Conservation (phyloP, 2,329 filamentous ascomycete genomes). For the Passalora sequoiae region DNA sequence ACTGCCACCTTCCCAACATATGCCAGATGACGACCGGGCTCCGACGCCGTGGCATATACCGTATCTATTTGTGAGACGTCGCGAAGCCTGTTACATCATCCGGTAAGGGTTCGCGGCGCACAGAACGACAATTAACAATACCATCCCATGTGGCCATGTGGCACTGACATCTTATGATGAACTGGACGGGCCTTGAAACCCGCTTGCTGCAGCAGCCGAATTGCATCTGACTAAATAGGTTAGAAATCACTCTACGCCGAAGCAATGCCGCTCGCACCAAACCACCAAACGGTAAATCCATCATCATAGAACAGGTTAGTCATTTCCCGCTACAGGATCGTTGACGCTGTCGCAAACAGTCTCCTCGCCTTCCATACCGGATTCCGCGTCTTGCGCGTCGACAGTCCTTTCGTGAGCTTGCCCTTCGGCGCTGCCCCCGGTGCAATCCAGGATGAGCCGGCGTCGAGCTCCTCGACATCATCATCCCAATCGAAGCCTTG, state of each 20-base stretch:
- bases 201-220: too few relatives aligned
- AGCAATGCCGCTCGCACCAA: too few relatives aligned
- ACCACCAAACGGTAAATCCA: too few relatives aligned
- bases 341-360: constrained; percentile 25
- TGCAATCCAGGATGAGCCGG: constrained; percentile 19
- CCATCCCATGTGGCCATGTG: too few relatives aligned
- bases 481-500: constrained; percentile 17
- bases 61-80: neutral
- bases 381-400: constrained; percentile 14
- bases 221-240: too few relatives aligned
- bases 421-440: constrained; percentile 11
- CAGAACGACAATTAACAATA: too few relatives aligned
- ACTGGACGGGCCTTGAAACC: too few relatives aligned
- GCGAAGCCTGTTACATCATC: neutral
- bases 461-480: constrained; percentile 24
- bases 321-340: constrained; percentile 15
- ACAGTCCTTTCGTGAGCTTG: constrained; percentile 2
- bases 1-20: constrained; percentile 1
- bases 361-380: constrained; percentile 20
- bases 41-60: neutral
- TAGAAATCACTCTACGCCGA: too few relatives aligned
- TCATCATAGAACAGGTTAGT: neutral
- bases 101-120: neutral
- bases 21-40: neutral
- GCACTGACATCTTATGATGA: neutral